Percentiles rank a stretch among this genome's conserved stretches.
These are phyloP conservation scores for Plasmodium vivax DNA, from an alignment of 169 alveolate species.

Conservation along the genomic window DNA sequence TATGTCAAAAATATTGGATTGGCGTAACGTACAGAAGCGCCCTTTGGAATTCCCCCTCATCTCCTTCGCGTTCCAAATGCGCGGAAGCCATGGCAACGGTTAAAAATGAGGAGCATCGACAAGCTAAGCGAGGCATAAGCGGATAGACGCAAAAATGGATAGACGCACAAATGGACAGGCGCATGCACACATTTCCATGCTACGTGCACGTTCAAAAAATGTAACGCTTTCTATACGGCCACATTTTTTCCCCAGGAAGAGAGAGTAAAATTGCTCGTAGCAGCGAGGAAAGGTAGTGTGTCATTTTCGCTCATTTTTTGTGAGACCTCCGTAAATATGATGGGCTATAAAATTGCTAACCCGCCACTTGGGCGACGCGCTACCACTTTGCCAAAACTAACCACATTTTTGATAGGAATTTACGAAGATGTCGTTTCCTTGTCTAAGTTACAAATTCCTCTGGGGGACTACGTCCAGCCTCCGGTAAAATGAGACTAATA, in stretches of 20 bases:
- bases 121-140: not conserved
- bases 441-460: slow-evolving; percentile 63
- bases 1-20: not conserved
- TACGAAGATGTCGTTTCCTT: slow-evolving; percentile 61
- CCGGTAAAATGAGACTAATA: slow-evolving; percentile 23
- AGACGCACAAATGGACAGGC: not conserved
- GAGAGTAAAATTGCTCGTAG: slow-evolving; percentile 67
- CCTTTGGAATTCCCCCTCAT: not conserved
- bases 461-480: slow-evolving; percentile 68
- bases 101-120: slow-evolving; percentile 2
- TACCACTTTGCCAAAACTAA: not conserved
- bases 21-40: not conserved
- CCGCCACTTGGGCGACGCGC: not conserved
- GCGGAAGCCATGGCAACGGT: slow-evolving; percentile 50
- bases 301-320: not conserved
- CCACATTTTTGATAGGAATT: slow-evolving; percentile 17
- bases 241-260: slow-evolving; percentile 37
- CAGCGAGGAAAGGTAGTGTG: slow-evolving; percentile 59
- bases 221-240: not conserved
- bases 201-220: not conserved
- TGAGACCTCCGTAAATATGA: not conserved
- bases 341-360: not conserved
- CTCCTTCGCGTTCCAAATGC: not conserved
- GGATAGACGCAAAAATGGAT: too few relatives aligned
- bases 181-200: not conserved